Base-by-base conservation (phyloP, 2,329 filamentous ascomycete species). In the Basipetospora sp. region DNA sequence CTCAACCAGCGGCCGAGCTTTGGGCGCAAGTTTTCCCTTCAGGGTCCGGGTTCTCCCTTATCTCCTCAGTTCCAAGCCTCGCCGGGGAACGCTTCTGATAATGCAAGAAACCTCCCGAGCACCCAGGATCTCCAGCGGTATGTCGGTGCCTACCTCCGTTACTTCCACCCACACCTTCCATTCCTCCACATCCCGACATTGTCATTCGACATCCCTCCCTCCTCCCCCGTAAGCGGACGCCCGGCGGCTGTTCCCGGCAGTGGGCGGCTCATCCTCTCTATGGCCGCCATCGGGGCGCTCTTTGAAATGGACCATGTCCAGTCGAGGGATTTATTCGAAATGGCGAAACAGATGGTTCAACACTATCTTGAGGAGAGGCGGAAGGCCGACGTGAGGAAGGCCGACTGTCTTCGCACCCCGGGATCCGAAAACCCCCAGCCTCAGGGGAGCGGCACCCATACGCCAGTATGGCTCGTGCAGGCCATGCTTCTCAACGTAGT, bases 401-500 rank as follows among this genome's bases (percentile, higher is more conserved):
- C 69, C 34, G 70, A 74, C 49, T 65, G 70, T 44, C 65, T 71
- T 36, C 65, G 71, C 42, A 66, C 66, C 20, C 38, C 38, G 18
- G 33, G 32, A 18, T 29, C 39, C 16, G 39, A 36, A 26, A 27
- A 19, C 28, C 15, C 34, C 15, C 29, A 32, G 15, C 25, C 29
- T n/a, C 33, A 41, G 29, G 39, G 37, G 32, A 20, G 16, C 26
- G 34, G 19, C 19, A 30, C 28, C 19, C 76, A 84, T 46, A 88
- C 87, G 2, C 88, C 88, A 1, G 68, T 94, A 29, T 96, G 88
- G 87, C 69, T 98, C 18, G 86, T 96, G 13, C 90, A 96, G 57
- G 85, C 88, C 1, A 96, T 96, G 88, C 65, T 96, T 8, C 68
- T 98, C 36, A 96, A 94, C 53, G 83, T 96, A 27, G 82, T 94